Base-by-base conservation (phyloP, 2,329 filamentous ascomycete species). In the Xylaria sp. region DNA sequence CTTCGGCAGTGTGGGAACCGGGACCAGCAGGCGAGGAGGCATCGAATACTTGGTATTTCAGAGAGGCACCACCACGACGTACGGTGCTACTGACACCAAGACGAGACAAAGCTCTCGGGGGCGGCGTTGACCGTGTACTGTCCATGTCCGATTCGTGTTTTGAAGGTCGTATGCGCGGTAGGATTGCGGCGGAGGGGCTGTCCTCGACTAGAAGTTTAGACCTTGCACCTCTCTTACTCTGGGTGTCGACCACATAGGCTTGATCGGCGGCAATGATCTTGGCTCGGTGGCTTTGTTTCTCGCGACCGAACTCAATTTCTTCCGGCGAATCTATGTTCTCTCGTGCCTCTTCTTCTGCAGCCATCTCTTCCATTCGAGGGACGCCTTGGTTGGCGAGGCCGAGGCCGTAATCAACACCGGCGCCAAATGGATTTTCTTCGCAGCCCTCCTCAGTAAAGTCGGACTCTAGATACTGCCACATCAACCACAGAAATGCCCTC, bases 401-500 rank as follows among this genome's bases (percentile, higher is more conserved):
- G 0, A 88, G 82, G 9, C 85, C 86, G 71, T 91, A 91, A 76
- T 91, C 89, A 2, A 91, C 88, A 13, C 89, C 90, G 12, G 84
- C 79, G 0, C 96, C 96, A 75, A 98, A 99, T 0, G 96, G 96
- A 76, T 99, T 99, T 74, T 93, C 91, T 57, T 93, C 87, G 54
- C 94, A 95, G 65, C 93, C 94, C 76, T 97, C 93, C 74, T 92
- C 90, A 0, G 93, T 93, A 74, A 98, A 98, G 79, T 98, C 94
- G 33, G 94, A 97, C 79, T 99, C 96, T 20, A 99, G 87, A 78
- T 99, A 98, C 85, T 96, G 98, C 96, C 96, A 99, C 90, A 99
- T 97, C 71, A 99, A 85, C 96, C 96, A 99, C 23, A 99, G 83
- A 75, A 99, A 99, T 0, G 95, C 95, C 54, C 85, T 90, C 0